Evolutionary conservation across 2,329 filamentous ascomycete genomes (phyloP).

Genomic region (Scedosporium aurantiacum): DNA sequence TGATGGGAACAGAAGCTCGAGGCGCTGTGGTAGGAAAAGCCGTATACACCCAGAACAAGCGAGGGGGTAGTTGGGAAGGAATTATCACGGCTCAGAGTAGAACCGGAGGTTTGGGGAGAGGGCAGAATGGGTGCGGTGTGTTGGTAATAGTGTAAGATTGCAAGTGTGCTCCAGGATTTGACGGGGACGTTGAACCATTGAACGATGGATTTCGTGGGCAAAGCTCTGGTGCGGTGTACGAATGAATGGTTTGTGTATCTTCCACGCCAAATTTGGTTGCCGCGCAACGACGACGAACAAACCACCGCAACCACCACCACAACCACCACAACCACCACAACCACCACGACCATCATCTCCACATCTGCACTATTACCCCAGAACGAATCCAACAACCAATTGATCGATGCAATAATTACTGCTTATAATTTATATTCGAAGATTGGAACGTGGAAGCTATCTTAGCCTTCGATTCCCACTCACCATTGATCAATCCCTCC

Average conservation of each 20-base stretch:
- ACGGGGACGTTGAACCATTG: too few relatives aligned
- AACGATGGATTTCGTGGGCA: background rate
- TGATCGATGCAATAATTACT: too few relatives aligned
- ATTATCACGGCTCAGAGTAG: background rate
- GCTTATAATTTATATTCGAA: too few relatives aligned
- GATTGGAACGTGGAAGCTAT: too few relatives aligned
- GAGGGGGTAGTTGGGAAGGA: background rate
- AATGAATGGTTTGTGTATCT: slow-evolving; percentile 7
- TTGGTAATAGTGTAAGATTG: background rate
- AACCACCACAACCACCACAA: background rate
- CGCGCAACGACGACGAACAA: background rate
- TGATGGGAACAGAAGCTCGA: background rate
- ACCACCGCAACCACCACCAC: background rate
- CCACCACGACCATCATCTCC: background rate
- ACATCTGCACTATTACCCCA: background rate
- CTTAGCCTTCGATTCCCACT: too few relatives aligned
- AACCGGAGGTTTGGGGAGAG: background rate
- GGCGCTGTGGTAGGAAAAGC: background rate
- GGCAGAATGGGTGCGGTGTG: background rate
- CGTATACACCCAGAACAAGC: background rate
- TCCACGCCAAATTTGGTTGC: background rate
- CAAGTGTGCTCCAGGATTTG: background rate
- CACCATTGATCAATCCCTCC: too few relatives aligned
- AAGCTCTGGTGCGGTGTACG: background rate
- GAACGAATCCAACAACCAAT: too few relatives aligned